Base-by-base conservation (phyloP, 352 stramenopile species). In the Peronospora farinosa region DNA sequence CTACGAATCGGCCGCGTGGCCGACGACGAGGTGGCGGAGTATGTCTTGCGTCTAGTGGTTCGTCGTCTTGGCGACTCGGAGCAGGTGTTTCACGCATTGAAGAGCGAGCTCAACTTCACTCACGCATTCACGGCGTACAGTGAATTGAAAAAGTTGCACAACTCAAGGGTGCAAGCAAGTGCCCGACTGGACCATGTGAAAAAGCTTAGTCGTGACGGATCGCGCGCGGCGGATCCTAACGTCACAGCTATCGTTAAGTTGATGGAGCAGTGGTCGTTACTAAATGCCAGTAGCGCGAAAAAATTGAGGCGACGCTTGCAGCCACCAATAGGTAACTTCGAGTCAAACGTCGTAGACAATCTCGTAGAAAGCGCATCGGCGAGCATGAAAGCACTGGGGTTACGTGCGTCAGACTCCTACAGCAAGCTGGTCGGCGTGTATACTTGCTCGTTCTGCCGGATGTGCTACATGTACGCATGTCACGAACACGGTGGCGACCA, bases 391-490 rank as follows among this genome's bases (percentile, higher is more conserved):
- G 27, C 47, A 16, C 40, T 82, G 25, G 76, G 73, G 8, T 56
- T 87, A 28, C 71, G 72, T 0, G 47, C 67, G 30, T 76, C 73
- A 8, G 68, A 56, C 27, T 69, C 69, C 9, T 97, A 95, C 39
- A 61, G 54, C 9, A 65, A 85, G 23, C 51, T 93, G 12, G 83
- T 81, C 37, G 75, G 94, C 57, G 84, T 80, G 2, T 96, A 91
- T 54, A 64, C 75, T 25, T 69, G 89, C 16, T 59, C 96, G 1
- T 96, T 96, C 45, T 97, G 91, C 51, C 71, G 84, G 19, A 84
- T 88, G 67, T 97, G 91, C 65, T 96, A 96, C 58, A 83, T 61
- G 33, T 97, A 96, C 54, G 80, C 94, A 51, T 97, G 88, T 41
- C 82, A 86, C 32, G 66, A 93, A 21, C 91, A 97, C 60, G 83